Percentiles rank a stretch among this genome's conserved stretches.
Conservation (phyloP, 371 early-diverging fungal species). For the Mucor circinelloides region DNA sequence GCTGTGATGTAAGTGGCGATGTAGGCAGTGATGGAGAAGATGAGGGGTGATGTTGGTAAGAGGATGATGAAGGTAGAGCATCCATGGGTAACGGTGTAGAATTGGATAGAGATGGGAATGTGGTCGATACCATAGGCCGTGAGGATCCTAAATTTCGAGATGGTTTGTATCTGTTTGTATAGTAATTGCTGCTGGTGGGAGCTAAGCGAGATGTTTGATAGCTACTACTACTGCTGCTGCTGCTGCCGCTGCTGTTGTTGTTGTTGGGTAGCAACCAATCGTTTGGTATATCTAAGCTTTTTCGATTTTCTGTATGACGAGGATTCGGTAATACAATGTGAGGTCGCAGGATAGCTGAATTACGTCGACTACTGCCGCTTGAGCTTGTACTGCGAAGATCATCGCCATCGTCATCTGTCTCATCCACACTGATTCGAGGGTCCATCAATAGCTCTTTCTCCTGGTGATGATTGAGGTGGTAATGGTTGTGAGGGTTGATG, state of each 20-base stretch:
- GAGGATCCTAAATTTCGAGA: conserved; percentile 24
- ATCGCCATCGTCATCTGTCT: neutral
- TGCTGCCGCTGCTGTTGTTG: conserved; percentile 2
- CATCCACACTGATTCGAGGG: neutral
- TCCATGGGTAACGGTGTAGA: conserved; percentile 39
- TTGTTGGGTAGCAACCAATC: conserved; percentile 33
- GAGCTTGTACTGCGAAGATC: conserved; percentile 8
- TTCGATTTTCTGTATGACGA: conserved; percentile 24
- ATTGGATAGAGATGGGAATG: conserved; percentile 44
- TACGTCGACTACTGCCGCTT: conserved; percentile 24
- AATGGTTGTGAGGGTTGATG: neutral
- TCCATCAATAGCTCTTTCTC: neutral
- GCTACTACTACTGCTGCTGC: conserved; percentile 1
- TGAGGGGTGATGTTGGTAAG: neutral
- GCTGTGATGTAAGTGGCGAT: neutral
- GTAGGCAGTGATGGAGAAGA: neutral
- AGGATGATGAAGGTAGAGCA: neutral
- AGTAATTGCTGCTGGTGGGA: neutral
- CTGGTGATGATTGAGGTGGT: neutral
- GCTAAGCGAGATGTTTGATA: conserved; percentile 5
- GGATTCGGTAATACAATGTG: conserved; percentile 35
- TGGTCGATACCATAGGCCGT: conserved; percentile 45
- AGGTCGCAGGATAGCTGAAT: conserved; percentile 42
- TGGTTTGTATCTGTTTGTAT: conserved; percentile 4
- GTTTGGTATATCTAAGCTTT: conserved; percentile 41